Conservation (phyloP, 2,329 filamentous ascomycete species). For the Aspergillus neotritici region DNA sequence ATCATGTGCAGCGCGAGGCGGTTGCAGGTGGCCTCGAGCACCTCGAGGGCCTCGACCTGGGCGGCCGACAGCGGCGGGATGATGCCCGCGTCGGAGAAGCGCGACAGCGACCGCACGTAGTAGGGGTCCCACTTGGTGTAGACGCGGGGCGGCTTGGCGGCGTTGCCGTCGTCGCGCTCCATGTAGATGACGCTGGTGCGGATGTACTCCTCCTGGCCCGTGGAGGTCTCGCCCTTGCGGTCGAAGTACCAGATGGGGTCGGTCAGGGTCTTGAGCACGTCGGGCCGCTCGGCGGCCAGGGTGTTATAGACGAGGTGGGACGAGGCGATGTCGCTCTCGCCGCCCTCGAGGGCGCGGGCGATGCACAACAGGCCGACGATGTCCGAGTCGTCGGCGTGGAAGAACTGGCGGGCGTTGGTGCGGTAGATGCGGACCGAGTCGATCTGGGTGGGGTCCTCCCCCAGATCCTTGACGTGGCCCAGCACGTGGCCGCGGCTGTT, state of each 20-base stretch:
- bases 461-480: slow-evolving; percentile 83
- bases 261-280: slow-evolving; percentile 69
- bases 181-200: slow-evolving; percentile 68
- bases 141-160: slow-evolving; percentile 50
- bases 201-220: slow-evolving; percentile 70
- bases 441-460: slow-evolving; percentile 73
- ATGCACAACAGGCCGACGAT: slow-evolving; percentile 80
- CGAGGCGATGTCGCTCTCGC: slow-evolving; percentile 75
- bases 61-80: slow-evolving; percentile 66
- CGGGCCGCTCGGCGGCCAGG: slow-evolving; percentile 67
- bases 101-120: slow-evolving; percentile 68
- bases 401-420: slow-evolving; percentile 78
- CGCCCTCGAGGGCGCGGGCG: slow-evolving; percentile 70
- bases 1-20: slow-evolving; percentile 75
- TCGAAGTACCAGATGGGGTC: slow-evolving; percentile 87
- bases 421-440: slow-evolving; percentile 87
- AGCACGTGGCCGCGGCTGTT: slow-evolving; percentile 81
- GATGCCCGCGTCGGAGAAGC: slow-evolving; percentile 67
- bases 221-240: slow-evolving; percentile 74
- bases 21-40: slow-evolving; percentile 72
- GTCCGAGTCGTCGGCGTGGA: slow-evolving; percentile 78
- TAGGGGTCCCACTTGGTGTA: slow-evolving; percentile 87
- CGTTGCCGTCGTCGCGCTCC: slow-evolving; percentile 53
- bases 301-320: slow-evolving; percentile 77
- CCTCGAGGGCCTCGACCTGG: slow-evolving; percentile 61